Evolutionary conservation across 495 filamentous ascomycete genomes (phyloP).

Genomic region (Trichoderma gamsii): DNA sequence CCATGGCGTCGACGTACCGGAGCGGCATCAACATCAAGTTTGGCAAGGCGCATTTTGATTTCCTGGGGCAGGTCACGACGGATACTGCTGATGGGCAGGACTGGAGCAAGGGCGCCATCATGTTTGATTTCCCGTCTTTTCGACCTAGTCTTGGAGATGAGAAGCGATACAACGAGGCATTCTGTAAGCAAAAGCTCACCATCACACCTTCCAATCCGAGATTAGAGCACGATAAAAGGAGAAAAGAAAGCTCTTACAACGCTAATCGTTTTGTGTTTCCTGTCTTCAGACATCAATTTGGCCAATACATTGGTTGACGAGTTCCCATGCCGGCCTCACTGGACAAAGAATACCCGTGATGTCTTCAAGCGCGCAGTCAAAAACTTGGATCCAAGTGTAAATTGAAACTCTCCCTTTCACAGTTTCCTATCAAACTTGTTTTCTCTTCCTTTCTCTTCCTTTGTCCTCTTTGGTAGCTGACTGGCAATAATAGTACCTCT

Average conservation of each 20-base stretch:
- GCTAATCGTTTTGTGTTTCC: conserved; percentile 17
- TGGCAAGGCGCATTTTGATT: conserved; percentile 41
- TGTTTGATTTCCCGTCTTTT: conserved; percentile 45
- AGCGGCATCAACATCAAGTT: conserved; percentile 51
- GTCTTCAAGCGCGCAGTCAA: conserved; percentile 38
- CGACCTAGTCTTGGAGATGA: conserved; percentile 39
- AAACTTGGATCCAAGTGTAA: conserved; percentile 38
- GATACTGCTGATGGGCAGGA: conserved; percentile 39
- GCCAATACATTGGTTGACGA: conserved; percentile 43
- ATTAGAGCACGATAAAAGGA: not conserved
- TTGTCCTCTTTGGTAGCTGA: not conserved
- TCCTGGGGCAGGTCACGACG: conserved; percentile 45
- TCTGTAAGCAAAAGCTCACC: conserved; percentile 32
- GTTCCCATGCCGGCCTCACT: conserved; percentile 44
- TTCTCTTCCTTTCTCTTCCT: not conserved
- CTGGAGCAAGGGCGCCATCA: conserved; percentile 45
- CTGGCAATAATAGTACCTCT: conserved; percentile 28
- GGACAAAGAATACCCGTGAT: conserved; percentile 48
- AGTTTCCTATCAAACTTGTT: not conserved
- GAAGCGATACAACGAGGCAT: conserved; percentile 43
- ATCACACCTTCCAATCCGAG: not conserved
- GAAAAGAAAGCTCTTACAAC: not conserved
- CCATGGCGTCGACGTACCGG: conserved; percentile 45
- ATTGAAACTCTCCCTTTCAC: conserved; percentile 10
- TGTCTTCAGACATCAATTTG: conserved; percentile 32